Base-by-base conservation (phyloP, 1,284 basidiomycete species). In the Sparassis latifolia region DNA sequence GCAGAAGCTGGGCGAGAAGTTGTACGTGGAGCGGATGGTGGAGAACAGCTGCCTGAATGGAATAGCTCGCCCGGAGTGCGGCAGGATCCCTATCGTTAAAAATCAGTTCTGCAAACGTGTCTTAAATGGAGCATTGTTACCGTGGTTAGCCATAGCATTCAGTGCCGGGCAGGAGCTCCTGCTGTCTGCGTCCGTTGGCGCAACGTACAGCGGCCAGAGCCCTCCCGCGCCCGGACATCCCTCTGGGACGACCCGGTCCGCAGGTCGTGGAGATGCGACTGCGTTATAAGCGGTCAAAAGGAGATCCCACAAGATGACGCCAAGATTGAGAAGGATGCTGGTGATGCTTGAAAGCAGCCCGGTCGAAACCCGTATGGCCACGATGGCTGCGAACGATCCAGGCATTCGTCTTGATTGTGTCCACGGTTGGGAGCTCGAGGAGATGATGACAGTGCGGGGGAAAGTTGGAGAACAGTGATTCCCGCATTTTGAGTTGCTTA, bases 71-170 rank as follows among this genome's bases (percentile, higher is more conserved):
- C 86, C 87, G 54, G 79, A 77, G 47, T 69, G 83, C 1, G 86
- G 75, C 6, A 89, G 62, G 50, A 89, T 80, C 20, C 87, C 87
- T 89, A 52, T 1, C 20, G 20, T 20, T 20, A 20, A 20, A 20
- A 20, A 20, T 29, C 44, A 33, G 49, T 10, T 12, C 10, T 20
- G 20, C 20, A 20, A 20, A 20, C 20, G 20, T 20, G 20, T 20
- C 20, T 20, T 20, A 20, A 43, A 46, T 40, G 28, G 44, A n/a
- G 33, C n/a, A 10, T n/a, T 49, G 76, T 42, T 53, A 85, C 84
- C 86, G 52, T 86, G 85, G 63, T 87, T 86, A 4, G 85, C 83
- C 76, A 89, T 70, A 0, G 84, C 82, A 57, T 89, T 89, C 53
- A 89, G 63, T 2, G 76, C 82, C 2, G 86, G 86, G 57, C 86